Conservation (phyloP, 768 basidiomycete species). For the Collybia nuda region DNA sequence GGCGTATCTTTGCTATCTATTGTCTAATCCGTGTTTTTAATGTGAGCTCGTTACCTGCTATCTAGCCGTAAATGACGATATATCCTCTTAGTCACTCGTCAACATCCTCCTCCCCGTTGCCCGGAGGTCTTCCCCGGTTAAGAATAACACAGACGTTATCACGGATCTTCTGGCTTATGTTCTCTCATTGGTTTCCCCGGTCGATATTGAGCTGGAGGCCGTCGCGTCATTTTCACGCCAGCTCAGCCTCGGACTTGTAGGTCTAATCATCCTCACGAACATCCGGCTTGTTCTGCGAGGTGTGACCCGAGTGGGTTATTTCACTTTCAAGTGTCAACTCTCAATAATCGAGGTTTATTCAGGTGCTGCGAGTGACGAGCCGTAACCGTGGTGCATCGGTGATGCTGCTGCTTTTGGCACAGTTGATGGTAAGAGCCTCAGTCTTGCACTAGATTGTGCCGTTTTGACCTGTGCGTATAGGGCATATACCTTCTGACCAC, state of each 20-base stretch:
- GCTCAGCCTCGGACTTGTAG: conserved; percentile 67
- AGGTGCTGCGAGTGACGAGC: conserved; percentile 66
- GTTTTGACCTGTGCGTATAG: conserved; percentile 32
- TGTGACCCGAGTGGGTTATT: conserved; percentile 52
- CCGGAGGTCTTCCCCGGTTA: conserved; percentile 23
- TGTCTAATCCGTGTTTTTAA: conserved; percentile 62
- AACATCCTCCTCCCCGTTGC: conserved; percentile 45
- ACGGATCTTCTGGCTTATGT: conserved; percentile 41
- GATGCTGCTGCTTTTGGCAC: conserved; percentile 75
- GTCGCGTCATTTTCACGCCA: conserved; percentile 45
- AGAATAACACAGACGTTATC: conserved; percentile 19
- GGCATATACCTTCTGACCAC: conserved; percentile 84
- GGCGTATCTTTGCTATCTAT: conserved; percentile 62
- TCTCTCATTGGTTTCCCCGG: conserved; percentile 23
- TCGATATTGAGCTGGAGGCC: conserved; percentile 27
- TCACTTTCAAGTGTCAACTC: conserved; percentile 1
- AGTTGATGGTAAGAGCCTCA: conserved; percentile 67
- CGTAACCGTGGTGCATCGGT: conserved; percentile 71
- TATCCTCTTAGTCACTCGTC: conserved; percentile 39
- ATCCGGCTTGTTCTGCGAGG: conserved; percentile 69
- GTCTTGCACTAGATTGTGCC: background rate
- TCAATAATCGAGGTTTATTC: background rate
- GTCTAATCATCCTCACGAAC: conserved; percentile 72
- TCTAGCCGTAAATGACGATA: conserved; percentile 1
- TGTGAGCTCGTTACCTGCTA: conserved; percentile 36